Base-by-base conservation (phyloP, 768 basidiomycete species). In the Hypsizygus marmoreus region DNA sequence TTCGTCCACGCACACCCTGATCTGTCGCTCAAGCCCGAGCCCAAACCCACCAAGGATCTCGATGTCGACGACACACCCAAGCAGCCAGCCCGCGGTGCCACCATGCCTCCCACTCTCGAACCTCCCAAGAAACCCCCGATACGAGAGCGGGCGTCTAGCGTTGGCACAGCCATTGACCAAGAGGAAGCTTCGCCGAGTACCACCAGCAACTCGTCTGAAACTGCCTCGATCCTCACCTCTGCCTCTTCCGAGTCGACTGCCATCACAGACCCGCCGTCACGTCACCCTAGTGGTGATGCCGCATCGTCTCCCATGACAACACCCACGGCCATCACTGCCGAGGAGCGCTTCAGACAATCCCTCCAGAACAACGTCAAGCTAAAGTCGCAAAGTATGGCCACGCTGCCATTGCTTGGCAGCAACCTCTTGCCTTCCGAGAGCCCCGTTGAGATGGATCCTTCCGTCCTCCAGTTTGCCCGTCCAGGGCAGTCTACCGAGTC, bases 1-100 rank as follows among this genome's bases (percentile, higher is more conserved):
- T 99, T 97, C 61, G 86, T 97, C 53, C 79, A 87, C 55, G 88
- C 93, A 25, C 95, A 99, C 65, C 94, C 95, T 19, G 94, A 97
- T 64, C 74, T 97, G 19, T 74, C 74, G 9, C 61, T 66, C 41
- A 76, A 76, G 53, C 75, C 77, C 6, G 62, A 68, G n/a, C 71
- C 71, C 24, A 73, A 67, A 44, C 50, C 44, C 1, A 47, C 49
- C 51, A 65, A 62, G 46, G 35, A 50, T 43, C 51, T 43, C 13
- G 32, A 42, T 44, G 49, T 45, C 41, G 28, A 17, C 24, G 22
- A 38, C 17, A 39, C 53, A 12, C 50, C 49, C 42, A 49, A 54
- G 33, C 47, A 53, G 38, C 55, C 56, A 20, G 60, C 57, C n/a
- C 66, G 69, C 19, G 70, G 67, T 3, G 51, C 59, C 14, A 73